Evolutionary conservation across 2,329 filamentous ascomycete species (phyloP).

Genomic region (Pseudogymnoascus sp.): DNA sequence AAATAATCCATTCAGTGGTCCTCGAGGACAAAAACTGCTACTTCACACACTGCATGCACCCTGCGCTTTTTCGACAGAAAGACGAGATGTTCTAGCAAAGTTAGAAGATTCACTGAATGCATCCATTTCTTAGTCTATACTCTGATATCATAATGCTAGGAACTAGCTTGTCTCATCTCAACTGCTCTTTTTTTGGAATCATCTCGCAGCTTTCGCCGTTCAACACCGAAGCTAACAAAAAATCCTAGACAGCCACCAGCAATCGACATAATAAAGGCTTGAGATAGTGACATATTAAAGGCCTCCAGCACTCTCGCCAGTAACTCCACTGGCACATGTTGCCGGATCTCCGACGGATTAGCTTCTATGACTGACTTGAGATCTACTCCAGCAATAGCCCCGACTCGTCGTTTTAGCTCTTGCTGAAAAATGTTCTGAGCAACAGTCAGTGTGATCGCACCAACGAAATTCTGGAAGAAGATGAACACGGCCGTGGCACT

Average conservation of each 20-base stretch:
- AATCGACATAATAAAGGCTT: not conserved
- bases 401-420: not conserved
- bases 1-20: not conserved
- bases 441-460: conserved; percentile 57
- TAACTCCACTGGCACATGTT: not conserved
- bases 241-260: not conserved
- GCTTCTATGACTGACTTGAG: not conserved
- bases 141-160: not conserved
- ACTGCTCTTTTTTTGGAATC: not conserved
- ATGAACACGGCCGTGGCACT: conserved; percentile 45
- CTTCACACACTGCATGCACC: not conserved
- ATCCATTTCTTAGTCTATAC: not conserved
- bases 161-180: not conserved
- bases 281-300: not conserved
- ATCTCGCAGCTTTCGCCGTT: not conserved
- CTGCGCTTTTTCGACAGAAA: not conserved
- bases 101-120: not conserved
- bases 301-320: not conserved
- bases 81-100: not conserved
- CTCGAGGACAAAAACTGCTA: not conserved
- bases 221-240: not conserved
- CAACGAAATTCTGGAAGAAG: conserved; percentile 60
- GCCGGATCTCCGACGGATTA: not conserved
- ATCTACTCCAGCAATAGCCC: not conserved
- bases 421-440: conserved; percentile 54